Percentiles rank a stretch among this genome's conserved stretches.
Evolutionary conservation across 2,329 filamentous ascomycete genomes (phyloP).

Genomic region (Trichoderma hamatum): DNA sequence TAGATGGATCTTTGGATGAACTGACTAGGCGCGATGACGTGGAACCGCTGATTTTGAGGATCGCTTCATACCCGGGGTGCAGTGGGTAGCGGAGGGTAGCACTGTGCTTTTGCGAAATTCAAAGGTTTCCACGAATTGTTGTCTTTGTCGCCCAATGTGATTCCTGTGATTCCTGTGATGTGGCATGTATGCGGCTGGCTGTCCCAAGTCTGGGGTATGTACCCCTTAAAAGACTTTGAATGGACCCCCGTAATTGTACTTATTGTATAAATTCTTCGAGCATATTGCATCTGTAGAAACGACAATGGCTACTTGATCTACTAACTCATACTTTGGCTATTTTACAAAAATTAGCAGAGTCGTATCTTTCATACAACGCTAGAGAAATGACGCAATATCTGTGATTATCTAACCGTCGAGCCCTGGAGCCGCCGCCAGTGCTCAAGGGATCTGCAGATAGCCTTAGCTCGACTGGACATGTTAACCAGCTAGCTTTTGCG

Average conservation of each 20-base stretch:
- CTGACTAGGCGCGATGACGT: conserved; percentile 60
- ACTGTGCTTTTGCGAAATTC: conserved; percentile 64
- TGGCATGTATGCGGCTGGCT: conserved; percentile 1
- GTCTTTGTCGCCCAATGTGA: conserved; percentile 9
- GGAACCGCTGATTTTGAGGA: conserved; percentile 63
- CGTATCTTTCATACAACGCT: background rate
- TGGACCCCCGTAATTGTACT: background rate
- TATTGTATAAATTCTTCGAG: background rate
- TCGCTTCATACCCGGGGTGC: conserved; percentile 62
- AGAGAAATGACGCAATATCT: background rate
- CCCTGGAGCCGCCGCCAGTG: background rate
- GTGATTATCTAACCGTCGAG: background rate
- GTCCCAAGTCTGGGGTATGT: background rate
- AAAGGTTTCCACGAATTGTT: conserved; percentile 54
- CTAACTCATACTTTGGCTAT: background rate
- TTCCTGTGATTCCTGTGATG: conserved; percentile 7
- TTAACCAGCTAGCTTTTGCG: background rate
- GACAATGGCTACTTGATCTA: background rate
- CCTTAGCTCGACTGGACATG: background rate
- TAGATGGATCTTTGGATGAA: conserved; percentile 41
- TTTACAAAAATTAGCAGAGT: background rate
- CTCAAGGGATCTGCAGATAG: background rate
- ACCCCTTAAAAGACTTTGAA: background rate
- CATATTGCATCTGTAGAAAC: background rate
- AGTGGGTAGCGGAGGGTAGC: conserved; percentile 51